phyloP scores from a whole-genome alignment of 371 early-diverging fungal genomes.

The Chytridium lagenaria region DNA sequence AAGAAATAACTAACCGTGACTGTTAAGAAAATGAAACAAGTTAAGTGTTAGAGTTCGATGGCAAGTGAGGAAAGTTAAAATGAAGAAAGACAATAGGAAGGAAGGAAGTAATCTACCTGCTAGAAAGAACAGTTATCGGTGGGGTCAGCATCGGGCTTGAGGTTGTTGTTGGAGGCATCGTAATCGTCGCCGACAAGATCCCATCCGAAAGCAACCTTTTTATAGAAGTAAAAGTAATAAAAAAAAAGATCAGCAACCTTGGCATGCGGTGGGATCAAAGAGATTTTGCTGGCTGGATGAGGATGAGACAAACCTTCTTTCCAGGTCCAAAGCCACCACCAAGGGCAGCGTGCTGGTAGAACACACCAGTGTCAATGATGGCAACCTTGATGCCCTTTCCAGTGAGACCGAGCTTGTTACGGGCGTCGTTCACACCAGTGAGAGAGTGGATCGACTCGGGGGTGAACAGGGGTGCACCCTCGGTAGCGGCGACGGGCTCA shows the following conservation, averaged over 20 bases:
- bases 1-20: too few relatives aligned
- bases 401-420: conserved; percentile 23
- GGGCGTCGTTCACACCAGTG: conserved; percentile 30
- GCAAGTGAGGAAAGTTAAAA: too few relatives aligned
- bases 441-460: conserved; percentile 9
- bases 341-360: conserved; percentile 74
- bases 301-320: conserved; percentile 66
- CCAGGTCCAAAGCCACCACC: conserved; percentile 72
- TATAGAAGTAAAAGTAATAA: too few relatives aligned
- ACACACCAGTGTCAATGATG: conserved; percentile 63
- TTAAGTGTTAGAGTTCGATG: too few relatives aligned
- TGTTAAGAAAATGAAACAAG: too few relatives aligned
- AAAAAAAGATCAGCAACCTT: too few relatives aligned
- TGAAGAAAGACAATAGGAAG: too few relatives aligned
- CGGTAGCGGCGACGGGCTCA: neutral
- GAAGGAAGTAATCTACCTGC: too few relatives aligned
- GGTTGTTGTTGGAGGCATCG: neutral
- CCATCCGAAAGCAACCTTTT: conserved; percentile 55
- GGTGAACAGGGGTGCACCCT: neutral
- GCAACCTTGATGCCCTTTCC: conserved; percentile 42
- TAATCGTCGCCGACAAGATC: conserved; percentile 68
- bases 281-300: too few relatives aligned
- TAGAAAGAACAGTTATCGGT: conserved; percentile 55
- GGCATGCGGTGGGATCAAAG: too few relatives aligned
- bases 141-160: conserved; percentile 58